Evolutionary conservation across 2,329 filamentous ascomycete species (phyloP), one percentile per base, ranked within the genome.

Genomic region (Aureobasidium sp.): DNA sequence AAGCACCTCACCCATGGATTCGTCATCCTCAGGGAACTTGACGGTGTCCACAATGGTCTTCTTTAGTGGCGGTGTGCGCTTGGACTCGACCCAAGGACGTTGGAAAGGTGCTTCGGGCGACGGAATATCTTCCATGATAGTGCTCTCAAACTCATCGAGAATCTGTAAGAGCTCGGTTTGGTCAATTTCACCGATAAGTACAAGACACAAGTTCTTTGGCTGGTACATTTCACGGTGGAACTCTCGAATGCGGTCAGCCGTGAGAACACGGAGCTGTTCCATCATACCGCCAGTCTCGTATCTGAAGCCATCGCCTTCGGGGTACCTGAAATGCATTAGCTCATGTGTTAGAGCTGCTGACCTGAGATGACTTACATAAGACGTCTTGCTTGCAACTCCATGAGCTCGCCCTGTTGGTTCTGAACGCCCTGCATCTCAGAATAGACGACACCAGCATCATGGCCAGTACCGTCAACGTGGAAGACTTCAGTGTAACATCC

Each of bases 271-370:
- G 55, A 99, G 81, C 37, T 92, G 88, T 69, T 96, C 90, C 79
- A 95, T 95, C 87, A 97, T 91, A 15, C 94, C 94, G 13, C 94
- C 94, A n/a, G 94, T 99, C 76, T 99, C 94, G 69, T 97, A 97
- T 63, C 93, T 87, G 72, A 97, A 99, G 2, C 94, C 94, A 61
- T 95, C 86, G 51, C 90, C 88, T 73, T 94, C 86, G 0, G 92
- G 92, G 69, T 97, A 99, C 32, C 60, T 62, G n/a, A 26, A 1
- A 7, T 0, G 5, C 1, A 27, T 62, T 20, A 62, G 44, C 29
- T 12, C 7, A 39, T 2, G 15, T 0, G 2, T 13, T 24, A 32
- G 27, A 7, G 13, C 0, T 3, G 1, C 4, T n/a, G 0, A 27
- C 0, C 8, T 2, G 15, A 26, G 8, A 6, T 24, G 20, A 56